Base-by-base conservation (phyloP, 164 flowering plant genomes). In the Piper longum region DNA sequence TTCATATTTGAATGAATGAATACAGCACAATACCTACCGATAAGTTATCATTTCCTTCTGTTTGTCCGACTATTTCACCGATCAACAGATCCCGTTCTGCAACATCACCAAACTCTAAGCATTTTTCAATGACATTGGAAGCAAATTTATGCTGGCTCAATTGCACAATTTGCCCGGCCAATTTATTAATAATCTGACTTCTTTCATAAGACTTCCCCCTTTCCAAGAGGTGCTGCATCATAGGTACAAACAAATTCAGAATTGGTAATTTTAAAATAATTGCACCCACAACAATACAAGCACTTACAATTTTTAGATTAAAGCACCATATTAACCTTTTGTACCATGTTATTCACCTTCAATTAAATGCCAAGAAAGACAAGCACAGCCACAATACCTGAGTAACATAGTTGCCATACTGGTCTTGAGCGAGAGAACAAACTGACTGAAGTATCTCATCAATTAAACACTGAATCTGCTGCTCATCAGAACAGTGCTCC, bases 101-200 rank as follows among this genome's bases (percentile, higher is more conserved):
- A 54, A 83, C 19, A 77, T 72, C 82, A 61, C 91, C 96, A 77
- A 81, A 72, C 72, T 81, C 84, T 78, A 92, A 77, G 66, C 98
- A 92, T 67, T 92, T 92, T 76, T 92, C 98, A 59, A 92, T 72
- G 59, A 92, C 96, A 76, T 92, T 92, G 60, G 98, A 92, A 13
- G 96, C 98, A 75, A 70, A 92, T 73, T 92, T 92, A 72, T 89
- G 98, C 77, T 87, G 98, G 72, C 98, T 89, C 89, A 92, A 66
- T 63, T 74, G 85, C 48, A 89, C 88, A 70, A 92, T 67, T 66
- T 76, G 72, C 26, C 96, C 96, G n/a, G 85, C 59, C 71, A 92
- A 66, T 71, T 84, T 84, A 68, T 66, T 69, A 68, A 92, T 88
- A 60, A 92, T 89, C 64, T 73, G 81, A 66, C 79, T 79, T 66